Evolutionary conservation across 2,329 filamentous ascomycete species (phyloP), one percentile per base, ranked within the genome.

Genomic region (Sclerotinia sclerotiorum): DNA sequence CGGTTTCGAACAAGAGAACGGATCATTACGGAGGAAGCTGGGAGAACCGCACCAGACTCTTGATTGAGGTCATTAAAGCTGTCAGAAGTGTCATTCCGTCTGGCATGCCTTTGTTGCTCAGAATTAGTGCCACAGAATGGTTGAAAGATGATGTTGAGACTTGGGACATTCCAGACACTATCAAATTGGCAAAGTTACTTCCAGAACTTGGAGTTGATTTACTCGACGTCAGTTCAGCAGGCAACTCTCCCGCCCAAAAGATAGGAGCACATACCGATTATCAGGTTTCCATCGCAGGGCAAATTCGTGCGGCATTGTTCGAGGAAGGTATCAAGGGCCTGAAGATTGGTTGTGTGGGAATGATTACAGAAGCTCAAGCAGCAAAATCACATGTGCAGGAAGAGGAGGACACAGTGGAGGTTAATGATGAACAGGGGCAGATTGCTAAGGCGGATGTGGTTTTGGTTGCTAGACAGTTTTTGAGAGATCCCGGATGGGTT

Each of bases 401-500:
- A 67, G 80, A 77, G 21, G 80, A 70, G 74, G 88, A 69, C 27
- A 76, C 73, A 10, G 73, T 82, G 27, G 80, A 81, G 75, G 76
- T 82, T 6, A 67, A 72, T 56, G 77, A 78, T 67, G 72, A 72
- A 68, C 60, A 70, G 32, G 71, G 70, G 15, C 35, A n/a, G 11
- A 65, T 56, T 17, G 62, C 83, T 21, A 80, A 82, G 76, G 86
- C 85, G 1, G 93, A 97, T 76, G 78, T 94, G n/a, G 87, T 90
- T 0, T 83, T 94, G 24, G 83, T 90, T 1, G 94, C 70, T 0
- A 84, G 92, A 68, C 89, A 90, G 75, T 95, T 95, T 79, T 83
- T 96, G 80, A 87, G 92, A 77, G 92, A 97, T 76, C 91, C 93
- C 0, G 88, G 91, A 69, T 88, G 93, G 76, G 90, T 93, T 11